Evolutionary conservation across 1,284 basidiomycete genomes (phyloP).

Genomic region (Coniferiporia sulphurascens): DNA sequence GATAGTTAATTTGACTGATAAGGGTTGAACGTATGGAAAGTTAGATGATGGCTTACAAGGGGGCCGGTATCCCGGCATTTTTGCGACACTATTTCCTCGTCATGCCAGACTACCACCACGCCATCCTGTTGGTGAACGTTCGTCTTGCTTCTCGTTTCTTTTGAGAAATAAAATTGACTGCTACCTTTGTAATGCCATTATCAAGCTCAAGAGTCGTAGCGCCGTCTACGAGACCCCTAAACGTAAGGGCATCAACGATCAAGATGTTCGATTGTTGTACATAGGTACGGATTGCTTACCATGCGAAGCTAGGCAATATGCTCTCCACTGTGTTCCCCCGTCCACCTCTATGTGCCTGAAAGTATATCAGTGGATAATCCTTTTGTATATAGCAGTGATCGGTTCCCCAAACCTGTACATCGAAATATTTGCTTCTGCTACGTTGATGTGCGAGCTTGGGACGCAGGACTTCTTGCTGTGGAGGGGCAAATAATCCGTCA

Average conservation of each 20-base stretch:
- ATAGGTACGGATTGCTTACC: slow-evolving; percentile 37
- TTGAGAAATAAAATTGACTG: slow-evolving; percentile 14
- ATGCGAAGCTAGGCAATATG: slow-evolving; percentile 67
- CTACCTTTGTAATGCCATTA: slow-evolving; percentile 66
- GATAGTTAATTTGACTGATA: slow-evolving; percentile 1
- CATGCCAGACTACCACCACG: slow-evolving; percentile 75
- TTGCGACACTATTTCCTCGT: slow-evolving; percentile 53
- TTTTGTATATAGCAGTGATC: background rate
- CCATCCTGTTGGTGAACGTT: slow-evolving; percentile 48
- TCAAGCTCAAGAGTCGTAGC: slow-evolving; percentile 74
- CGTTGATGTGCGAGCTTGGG: background rate
- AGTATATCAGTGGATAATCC: background rate
- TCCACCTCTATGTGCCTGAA: slow-evolving; percentile 71
- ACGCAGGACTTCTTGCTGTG: slow-evolving; percentile 1
- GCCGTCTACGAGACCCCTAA: slow-evolving; percentile 67
- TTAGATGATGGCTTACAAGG: slow-evolving; percentile 37
- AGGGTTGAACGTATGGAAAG: background rate
- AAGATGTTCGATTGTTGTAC: background rate
- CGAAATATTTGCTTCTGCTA: slow-evolving; percentile 14
- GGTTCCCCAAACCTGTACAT: slow-evolving; percentile 17
- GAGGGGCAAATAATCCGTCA: slow-evolving; percentile 1
- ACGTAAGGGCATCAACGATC: slow-evolving; percentile 2
- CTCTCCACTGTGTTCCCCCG: slow-evolving; percentile 70
- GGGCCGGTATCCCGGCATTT: slow-evolving; percentile 69
- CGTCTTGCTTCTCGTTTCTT: background rate